These are phyloP conservation scores for Scedosporium aurantiacum DNA, from an alignment of 2,329 filamentous ascomycete species.

Conservation along the genomic window DNA sequence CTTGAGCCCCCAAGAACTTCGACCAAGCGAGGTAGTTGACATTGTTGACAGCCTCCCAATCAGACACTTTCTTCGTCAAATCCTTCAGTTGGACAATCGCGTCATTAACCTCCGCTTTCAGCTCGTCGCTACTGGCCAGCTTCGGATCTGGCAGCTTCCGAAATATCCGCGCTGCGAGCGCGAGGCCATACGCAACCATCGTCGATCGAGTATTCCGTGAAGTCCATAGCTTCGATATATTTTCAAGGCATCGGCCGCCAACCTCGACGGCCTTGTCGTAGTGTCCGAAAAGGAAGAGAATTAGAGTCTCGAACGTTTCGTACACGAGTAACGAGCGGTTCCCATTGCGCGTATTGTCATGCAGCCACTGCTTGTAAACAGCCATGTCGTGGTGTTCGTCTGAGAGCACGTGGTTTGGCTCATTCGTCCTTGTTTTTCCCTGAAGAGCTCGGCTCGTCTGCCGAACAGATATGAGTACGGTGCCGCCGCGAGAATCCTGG, in stretches of 20 bases:
- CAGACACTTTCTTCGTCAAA: conserved; percentile 49
- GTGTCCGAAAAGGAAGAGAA: conserved; percentile 52
- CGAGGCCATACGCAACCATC: conserved; percentile 49
- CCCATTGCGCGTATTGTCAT: conserved; percentile 41
- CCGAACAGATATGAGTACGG: conserved; percentile 52
- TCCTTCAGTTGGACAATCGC: conserved; percentile 41
- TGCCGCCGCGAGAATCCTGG: conserved; percentile 59
- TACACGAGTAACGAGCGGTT: conserved; percentile 58
- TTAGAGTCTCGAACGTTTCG: conserved; percentile 53
- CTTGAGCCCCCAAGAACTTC: conserved; percentile 55
- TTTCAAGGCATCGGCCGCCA: conserved; percentile 37
- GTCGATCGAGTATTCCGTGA: conserved; percentile 45
- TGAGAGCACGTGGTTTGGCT: conserved; percentile 47
- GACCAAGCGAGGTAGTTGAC: conserved; percentile 65
- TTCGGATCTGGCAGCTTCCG: conserved; percentile 37
- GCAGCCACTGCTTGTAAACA: conserved; percentile 49
- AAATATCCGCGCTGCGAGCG: conserved; percentile 41
- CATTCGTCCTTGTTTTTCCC: conserved; percentile 52
- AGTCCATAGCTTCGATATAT: conserved; percentile 44
- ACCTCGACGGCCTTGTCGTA: conserved; percentile 48
- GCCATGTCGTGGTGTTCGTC: conserved; percentile 54
- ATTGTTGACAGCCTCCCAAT: conserved; percentile 52
- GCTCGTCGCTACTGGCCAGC: not conserved
- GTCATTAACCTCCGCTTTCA: conserved; percentile 27
- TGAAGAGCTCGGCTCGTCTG: conserved; percentile 61